Conservation (phyloP, 1,139 yeast genomes). For the Saccharomyces uvarum region DNA sequence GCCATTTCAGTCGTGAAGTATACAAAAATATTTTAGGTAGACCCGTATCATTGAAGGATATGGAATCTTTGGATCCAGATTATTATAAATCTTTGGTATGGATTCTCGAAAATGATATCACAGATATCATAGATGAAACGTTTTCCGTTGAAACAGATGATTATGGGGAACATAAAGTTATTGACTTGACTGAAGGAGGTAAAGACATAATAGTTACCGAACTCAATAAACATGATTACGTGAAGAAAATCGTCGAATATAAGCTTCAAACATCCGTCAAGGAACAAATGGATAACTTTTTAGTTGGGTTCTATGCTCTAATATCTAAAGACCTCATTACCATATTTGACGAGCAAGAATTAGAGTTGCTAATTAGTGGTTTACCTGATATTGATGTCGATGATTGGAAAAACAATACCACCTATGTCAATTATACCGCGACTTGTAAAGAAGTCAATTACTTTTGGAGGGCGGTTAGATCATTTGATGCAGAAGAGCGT, state of each 20-base stretch:
- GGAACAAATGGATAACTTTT: slow-evolving; percentile 81
- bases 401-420: slow-evolving; percentile 88
- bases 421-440: slow-evolving; percentile 75
- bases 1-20: slow-evolving; percentile 93
- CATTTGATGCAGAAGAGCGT: slow-evolving; percentile 88
- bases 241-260: slow-evolving; percentile 76
- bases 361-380: slow-evolving; percentile 87
- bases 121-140: slow-evolving; percentile 93
- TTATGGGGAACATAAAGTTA: slow-evolving; percentile 77
- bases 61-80: slow-evolving; percentile 90
- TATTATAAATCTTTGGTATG: slow-evolving; percentile 87
- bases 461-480: slow-evolving; percentile 97
- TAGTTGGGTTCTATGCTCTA: slow-evolving; percentile 83
- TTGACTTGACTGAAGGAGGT: slow-evolving; percentile 79
- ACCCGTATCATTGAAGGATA: slow-evolving; percentile 79
- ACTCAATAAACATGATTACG: slow-evolving; percentile 85
- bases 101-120: slow-evolving; percentile 95
- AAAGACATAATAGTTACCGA: slow-evolving; percentile 81
- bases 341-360: slow-evolving; percentile 90
- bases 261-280: slow-evolving; percentile 74
- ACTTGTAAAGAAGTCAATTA: slow-evolving; percentile 86
- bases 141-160: slow-evolving; percentile 92
- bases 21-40: slow-evolving; percentile 80
- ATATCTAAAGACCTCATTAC: slow-evolving; percentile 82
- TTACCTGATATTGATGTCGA: slow-evolving; percentile 91